Conservation (phyloP, 2,329 filamentous ascomycete genomes). For the Fragosphaeria purpurea region DNA sequence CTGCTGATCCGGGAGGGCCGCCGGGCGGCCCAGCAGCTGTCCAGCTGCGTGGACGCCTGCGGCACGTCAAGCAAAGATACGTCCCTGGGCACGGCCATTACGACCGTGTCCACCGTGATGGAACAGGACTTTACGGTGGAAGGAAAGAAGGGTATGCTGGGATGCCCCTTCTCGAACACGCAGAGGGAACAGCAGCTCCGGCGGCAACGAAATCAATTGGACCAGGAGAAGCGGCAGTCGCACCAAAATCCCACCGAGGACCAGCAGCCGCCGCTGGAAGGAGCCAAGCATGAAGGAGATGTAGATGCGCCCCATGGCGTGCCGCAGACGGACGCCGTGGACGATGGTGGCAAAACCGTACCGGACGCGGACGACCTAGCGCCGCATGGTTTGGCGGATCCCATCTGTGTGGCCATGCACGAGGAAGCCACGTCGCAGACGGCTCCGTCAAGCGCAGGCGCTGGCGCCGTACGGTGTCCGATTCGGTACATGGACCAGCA, state of each 20-base stretch:
- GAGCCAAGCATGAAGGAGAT: too few relatives aligned
- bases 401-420: constrained; percentile 54
- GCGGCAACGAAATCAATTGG: constrained; percentile 10
- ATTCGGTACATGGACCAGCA: constrained; percentile 90
- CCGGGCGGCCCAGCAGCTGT: constrained; percentile 44
- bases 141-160: constrained; percentile 68
- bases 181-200: constrained; percentile 18
- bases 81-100: constrained; percentile 35
- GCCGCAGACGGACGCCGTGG: neutral
- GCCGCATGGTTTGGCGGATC: constrained; percentile 43
- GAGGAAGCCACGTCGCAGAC: constrained; percentile 48
- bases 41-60: constrained; percentile 38
- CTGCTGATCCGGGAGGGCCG: constrained; percentile 55
- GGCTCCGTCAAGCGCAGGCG: constrained; percentile 37
- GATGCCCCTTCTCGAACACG: constrained; percentile 64
- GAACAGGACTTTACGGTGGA: constrained; percentile 87
- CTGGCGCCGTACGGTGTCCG: constrained; percentile 59
- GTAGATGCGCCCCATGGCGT: too few relatives aligned
- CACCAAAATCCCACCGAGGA: neutral
- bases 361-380: constrained; percentile 25
- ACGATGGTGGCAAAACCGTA: neutral
- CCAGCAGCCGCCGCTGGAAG: too few relatives aligned
- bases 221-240: constrained; percentile 7
- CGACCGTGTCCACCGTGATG: constrained; percentile 55
- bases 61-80: constrained; percentile 38